Evolutionary conservation across 805 yeast species (phyloP).

Genomic region (Monosporozyma aerobia): DNA sequence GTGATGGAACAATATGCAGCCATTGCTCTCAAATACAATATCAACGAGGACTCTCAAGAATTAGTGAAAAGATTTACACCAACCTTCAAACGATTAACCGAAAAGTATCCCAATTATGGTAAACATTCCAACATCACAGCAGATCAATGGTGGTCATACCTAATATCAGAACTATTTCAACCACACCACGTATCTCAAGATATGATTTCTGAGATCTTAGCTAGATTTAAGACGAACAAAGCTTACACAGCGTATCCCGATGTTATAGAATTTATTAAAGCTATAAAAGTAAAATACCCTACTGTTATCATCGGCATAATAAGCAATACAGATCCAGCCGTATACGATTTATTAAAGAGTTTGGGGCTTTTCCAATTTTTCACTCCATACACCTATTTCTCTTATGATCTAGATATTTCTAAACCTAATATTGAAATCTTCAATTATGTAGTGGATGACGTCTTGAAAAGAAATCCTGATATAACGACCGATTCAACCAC

Average conservation of each 20-base stretch:
- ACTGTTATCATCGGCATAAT: slow-evolving; percentile 37
- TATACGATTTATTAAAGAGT: slow-evolving; percentile 36
- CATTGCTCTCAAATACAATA: slow-evolving; percentile 39
- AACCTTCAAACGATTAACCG: slow-evolving; percentile 31
- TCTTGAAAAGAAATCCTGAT: slow-evolving; percentile 16
- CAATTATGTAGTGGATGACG: slow-evolving; percentile 29
- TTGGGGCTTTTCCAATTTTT: slow-evolving; percentile 39
- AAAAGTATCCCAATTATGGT: slow-evolving; percentile 55
- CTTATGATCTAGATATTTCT: slow-evolving; percentile 45
- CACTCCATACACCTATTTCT: slow-evolving; percentile 35
- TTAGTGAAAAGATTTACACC: slow-evolving; percentile 24
- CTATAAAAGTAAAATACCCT: slow-evolving; percentile 23
- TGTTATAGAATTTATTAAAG: slow-evolving; percentile 37
- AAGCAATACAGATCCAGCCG: slow-evolving; percentile 56
- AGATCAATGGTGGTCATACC: slow-evolving; percentile 49
- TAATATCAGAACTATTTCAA: slow-evolving; percentile 38
- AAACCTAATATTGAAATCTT: slow-evolving; percentile 49
- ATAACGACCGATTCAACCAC: slow-evolving; percentile 5
- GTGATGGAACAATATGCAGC: slow-evolving; percentile 45
- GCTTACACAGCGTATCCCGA: slow-evolving; percentile 51
- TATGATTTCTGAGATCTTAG: slow-evolving; percentile 39
- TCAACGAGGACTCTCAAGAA: slow-evolving; percentile 23
- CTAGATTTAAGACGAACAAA: slow-evolving; percentile 39
- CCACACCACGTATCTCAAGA: slow-evolving; percentile 27
- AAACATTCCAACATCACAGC: slow-evolving; percentile 31